Conservation (phyloP, 2,329 filamentous ascomycete species). For the Colletotrichum filicis region DNA sequence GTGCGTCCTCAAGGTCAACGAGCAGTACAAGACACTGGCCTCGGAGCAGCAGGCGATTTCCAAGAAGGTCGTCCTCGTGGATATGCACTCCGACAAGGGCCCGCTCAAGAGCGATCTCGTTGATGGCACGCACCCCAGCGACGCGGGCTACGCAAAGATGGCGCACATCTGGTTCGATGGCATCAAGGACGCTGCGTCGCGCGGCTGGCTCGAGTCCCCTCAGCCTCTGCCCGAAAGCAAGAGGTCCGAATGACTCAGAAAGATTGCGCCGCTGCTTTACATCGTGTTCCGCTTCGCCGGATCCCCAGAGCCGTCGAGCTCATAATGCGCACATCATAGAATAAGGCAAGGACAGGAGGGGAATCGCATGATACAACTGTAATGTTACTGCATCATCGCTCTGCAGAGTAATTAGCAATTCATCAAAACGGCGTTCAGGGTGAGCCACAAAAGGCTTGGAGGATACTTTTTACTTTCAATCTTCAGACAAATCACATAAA, state of each 20-base stretch:
- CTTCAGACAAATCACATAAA: neutral
- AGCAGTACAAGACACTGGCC: constrained; percentile 44
- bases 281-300: neutral
- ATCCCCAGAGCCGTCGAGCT: neutral
- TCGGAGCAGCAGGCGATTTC: constrained; percentile 40
- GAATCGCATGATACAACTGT: neutral
- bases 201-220: constrained; percentile 39
- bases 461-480: constrained; percentile 6
- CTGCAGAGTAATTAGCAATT: neutral
- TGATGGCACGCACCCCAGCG: constrained; percentile 52
- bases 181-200: constrained; percentile 41
- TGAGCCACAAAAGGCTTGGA: neutral
- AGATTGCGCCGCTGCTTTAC: constrained; percentile 4
- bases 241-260: constrained; percentile 10
- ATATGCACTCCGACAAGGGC: constrained; percentile 49
- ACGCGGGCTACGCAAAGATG: constrained; percentile 54
- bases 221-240: constrained; percentile 24
- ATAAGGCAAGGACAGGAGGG: neutral
- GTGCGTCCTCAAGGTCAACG: constrained; percentile 46
- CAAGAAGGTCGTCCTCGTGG: constrained; percentile 50
- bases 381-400: constrained; percentile 10
- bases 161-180: constrained; percentile 48
- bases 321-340: neutral
- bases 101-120: constrained; percentile 45
- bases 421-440: neutral